Percentiles rank a stretch among this genome's conserved stretches.
Evolutionary conservation across 768 basidiomycete genomes (phyloP).

Genomic region (Mycena haematopus): DNA sequence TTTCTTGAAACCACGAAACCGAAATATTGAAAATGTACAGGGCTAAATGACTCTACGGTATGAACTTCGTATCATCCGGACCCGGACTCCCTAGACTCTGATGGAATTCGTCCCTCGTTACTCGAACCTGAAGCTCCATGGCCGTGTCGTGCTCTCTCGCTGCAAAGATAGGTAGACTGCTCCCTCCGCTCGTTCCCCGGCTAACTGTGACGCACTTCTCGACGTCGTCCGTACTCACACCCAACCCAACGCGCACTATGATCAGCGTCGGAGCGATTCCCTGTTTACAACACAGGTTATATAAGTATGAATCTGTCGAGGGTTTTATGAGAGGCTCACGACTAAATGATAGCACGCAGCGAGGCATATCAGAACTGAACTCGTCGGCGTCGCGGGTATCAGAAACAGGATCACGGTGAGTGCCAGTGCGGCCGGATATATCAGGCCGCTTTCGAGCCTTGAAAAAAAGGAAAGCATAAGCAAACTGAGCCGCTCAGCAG

Average conservation of each 20-base stretch:
- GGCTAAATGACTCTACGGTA: background rate
- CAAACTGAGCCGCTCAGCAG: background rate
- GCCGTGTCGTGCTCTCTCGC: background rate
- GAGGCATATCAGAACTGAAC: slow-evolving; percentile 10
- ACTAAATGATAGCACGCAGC: slow-evolving; percentile 14
- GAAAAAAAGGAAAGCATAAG: background rate
- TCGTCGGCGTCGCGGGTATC: slow-evolving; percentile 2
- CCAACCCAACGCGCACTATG: slow-evolving; percentile 13
- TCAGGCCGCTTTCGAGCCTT: slow-evolving; percentile 21
- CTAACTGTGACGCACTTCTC: slow-evolving; percentile 10
- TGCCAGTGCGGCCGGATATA: slow-evolving; percentile 10
- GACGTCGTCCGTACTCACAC: slow-evolving; percentile 15
- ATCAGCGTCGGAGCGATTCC: slow-evolving; percentile 19
- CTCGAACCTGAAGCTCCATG: background rate
- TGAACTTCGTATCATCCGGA: background rate
- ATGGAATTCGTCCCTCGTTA: background rate
- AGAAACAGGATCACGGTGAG: background rate
- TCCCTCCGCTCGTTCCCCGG: background rate
- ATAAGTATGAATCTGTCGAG: background rate
- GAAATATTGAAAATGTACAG: background rate
- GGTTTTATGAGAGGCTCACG: background rate
- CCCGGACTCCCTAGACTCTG: background rate
- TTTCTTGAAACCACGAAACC: no score
- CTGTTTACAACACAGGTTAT: background rate
- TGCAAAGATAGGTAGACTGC: background rate